phyloP scores from a whole-genome alignment of 441 rosid genomes.

The Syzygium syzygioides region DNA sequence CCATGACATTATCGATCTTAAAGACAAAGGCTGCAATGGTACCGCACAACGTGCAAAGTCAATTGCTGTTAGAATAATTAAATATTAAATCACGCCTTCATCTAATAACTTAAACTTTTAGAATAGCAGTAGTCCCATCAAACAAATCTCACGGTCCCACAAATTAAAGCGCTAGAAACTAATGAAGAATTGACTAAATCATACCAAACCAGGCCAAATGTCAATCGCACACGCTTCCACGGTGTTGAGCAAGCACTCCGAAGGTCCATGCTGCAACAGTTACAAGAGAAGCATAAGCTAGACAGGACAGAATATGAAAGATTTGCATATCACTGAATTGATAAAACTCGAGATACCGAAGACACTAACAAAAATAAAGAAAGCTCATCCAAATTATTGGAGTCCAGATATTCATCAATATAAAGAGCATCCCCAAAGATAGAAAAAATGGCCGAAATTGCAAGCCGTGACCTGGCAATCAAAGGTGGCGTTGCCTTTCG shows the following conservation, averaged over 20 bases:
- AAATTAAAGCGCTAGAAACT: no score
- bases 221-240: slow-evolving; percentile 88
- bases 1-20: background rate
- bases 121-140: no score
- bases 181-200: background rate
- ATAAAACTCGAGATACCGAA: background rate
- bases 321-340: background rate
- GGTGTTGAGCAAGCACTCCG: slow-evolving; percentile 75
- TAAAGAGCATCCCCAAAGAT: background rate
- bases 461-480: slow-evolving; percentile 63
- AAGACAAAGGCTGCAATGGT: background rate
- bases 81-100: no score
- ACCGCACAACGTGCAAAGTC: background rate
- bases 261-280: slow-evolving; percentile 68
- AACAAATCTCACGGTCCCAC: background rate
- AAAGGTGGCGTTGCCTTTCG: slow-evolving; percentile 41
- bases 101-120: no score
- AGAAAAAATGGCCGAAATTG: background rate
- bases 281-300: background rate
- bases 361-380: background rate
- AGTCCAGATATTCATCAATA: background rate
- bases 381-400: background rate
- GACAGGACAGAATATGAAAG: background rate
- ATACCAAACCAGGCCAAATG: slow-evolving; percentile 72
- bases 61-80: background rate